phyloP scores from a whole-genome alignment of 805 yeast genomes.

The Metschnikowia bowlesiae region DNA sequence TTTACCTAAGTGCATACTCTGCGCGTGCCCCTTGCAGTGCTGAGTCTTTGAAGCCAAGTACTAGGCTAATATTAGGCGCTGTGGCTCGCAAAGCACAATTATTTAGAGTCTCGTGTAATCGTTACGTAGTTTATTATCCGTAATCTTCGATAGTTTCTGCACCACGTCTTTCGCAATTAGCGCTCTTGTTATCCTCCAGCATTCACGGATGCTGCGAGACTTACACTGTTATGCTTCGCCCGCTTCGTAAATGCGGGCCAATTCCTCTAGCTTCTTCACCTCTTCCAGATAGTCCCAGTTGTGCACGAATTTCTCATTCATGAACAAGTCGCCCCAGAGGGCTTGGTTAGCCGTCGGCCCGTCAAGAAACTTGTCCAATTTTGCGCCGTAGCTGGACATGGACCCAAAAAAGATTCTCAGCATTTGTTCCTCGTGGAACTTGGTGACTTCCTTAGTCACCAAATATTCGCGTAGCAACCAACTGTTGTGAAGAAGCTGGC shows the following conservation, averaged over 20 bases:
- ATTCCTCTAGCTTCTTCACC: slow-evolving; percentile 10
- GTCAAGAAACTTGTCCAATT: slow-evolving; percentile 2
- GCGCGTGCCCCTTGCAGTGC: slow-evolving; percentile 2
- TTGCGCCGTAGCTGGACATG: slow-evolving; percentile 3
- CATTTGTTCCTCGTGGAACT: slow-evolving; percentile 27
- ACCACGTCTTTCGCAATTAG: no score
- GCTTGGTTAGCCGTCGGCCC: slow-evolving; percentile 16
- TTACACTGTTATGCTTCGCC: background rate
- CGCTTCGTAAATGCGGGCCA: slow-evolving; percentile 7
- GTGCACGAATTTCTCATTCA: slow-evolving; percentile 19
- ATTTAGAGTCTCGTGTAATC: background rate
- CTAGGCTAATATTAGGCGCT: background rate
- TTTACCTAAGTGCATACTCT: background rate
- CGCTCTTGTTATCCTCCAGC: no score
- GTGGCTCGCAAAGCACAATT: background rate
- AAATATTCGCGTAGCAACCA: slow-evolving; percentile 24
- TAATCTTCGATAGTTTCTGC: no score
- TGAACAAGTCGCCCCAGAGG: slow-evolving; percentile 26
- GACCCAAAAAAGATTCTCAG: slow-evolving; percentile 6
- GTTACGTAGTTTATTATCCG: background rate
- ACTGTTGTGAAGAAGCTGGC: slow-evolving; percentile 23
- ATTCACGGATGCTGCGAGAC: no score
- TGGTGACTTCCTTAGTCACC: slow-evolving; percentile 21
- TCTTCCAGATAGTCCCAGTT: slow-evolving; percentile 23
- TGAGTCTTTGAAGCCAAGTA: no score